Evolutionary conservation across 495 filamentous ascomycete genomes (phyloP).

Genomic region (Neurospora sp.): DNA sequence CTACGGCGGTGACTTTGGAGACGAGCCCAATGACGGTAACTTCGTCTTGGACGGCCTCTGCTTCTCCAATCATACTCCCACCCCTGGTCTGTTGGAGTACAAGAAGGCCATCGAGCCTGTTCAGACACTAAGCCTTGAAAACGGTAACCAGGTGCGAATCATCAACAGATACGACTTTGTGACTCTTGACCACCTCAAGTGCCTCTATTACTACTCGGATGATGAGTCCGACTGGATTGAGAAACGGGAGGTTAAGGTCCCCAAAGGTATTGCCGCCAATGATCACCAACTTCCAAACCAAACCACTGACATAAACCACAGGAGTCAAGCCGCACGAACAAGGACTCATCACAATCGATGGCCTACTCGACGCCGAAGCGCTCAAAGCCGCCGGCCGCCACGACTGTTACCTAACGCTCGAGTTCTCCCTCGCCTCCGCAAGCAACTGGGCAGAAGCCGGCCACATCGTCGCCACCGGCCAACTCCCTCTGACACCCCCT

Average conservation of each 20-base stretch:
- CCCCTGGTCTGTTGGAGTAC: constrained; percentile 52
- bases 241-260: constrained; percentile 24
- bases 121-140: constrained; percentile 25
- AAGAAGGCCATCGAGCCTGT: constrained; percentile 57
- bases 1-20: constrained; percentile 66
- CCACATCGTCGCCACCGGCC: constrained; percentile 42
- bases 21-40: constrained; percentile 57
- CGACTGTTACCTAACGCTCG: constrained; percentile 35
- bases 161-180: constrained; percentile 46
- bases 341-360: constrained; percentile 19
- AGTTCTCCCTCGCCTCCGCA: constrained; percentile 28
- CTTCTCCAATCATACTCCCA: constrained; percentile 48
- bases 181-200: constrained; percentile 39
- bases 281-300: background rate
- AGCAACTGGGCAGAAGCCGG: constrained; percentile 37
- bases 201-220: constrained; percentile 1
- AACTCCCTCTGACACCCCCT: constrained; percentile 31
- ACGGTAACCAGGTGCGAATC: constrained; percentile 28
- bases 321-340: constrained; percentile 27
- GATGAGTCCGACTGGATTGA: background rate
- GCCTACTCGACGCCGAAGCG: constrained; percentile 4
- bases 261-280: constrained; percentile 10
- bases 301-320: constrained; percentile 14
- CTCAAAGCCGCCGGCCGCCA: background rate
- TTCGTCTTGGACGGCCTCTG: constrained; percentile 62